phyloP scores from a whole-genome alignment of 345 rosid species.

The Aethionema arabicum region DNA sequence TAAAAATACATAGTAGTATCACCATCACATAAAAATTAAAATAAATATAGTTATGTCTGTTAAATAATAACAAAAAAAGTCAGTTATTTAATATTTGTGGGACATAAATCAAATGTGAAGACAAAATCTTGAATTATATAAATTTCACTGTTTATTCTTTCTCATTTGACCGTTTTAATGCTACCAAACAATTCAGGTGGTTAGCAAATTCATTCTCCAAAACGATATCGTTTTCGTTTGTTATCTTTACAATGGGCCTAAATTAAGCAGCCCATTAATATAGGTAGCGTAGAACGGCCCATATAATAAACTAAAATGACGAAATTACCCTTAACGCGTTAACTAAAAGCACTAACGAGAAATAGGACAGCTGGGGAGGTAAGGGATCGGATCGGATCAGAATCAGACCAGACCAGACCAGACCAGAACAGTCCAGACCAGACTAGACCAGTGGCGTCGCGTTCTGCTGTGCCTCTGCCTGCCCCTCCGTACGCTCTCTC shows the following conservation, averaged over 20 bases:
- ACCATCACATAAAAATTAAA: too few species aligned
- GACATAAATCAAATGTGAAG: slow-evolving; percentile 25
- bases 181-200: slow-evolving; percentile 28
- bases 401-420: not conserved
- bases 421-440: too few species aligned
- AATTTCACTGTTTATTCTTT: slow-evolving; percentile 2
- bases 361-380: slow-evolving; percentile 12
- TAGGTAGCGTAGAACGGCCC: not conserved
- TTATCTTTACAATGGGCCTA: not conserved
- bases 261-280: slow-evolving; percentile 13
- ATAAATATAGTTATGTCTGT: too few species aligned
- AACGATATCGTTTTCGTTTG: slow-evolving; percentile 7
- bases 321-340: slow-evolving; percentile 1
- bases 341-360: slow-evolving; percentile 28
- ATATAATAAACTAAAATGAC: not conserved
- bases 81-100: slow-evolving; percentile 1
- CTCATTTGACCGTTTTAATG: slow-evolving; percentile 19
- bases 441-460: slow-evolving; percentile 15
- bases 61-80: too few species aligned
- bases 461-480: slow-evolving; percentile 32
- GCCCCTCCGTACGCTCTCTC: slow-evolving; percentile 28
- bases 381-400: slow-evolving; percentile 29
- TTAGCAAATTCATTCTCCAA: slow-evolving; percentile 12
- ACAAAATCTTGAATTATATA: slow-evolving; percentile 17
- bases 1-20: too few species aligned